Conservation (phyloP, 306 rosid genomes). For the Quercus rubra region DNA sequence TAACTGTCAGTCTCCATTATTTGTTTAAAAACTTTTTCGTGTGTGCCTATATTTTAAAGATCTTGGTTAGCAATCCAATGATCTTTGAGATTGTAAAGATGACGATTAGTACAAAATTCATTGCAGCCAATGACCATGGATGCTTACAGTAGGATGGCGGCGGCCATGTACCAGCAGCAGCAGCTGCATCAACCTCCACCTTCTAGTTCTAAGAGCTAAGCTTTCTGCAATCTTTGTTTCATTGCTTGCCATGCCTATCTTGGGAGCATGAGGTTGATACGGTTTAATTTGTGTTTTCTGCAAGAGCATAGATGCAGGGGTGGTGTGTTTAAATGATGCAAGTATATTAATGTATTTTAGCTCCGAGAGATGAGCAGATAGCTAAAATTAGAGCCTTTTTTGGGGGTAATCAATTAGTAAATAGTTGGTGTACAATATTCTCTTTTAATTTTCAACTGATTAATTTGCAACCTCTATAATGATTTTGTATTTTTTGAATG, state of each 20-base stretch:
- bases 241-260: neutral
- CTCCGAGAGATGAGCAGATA: neutral
- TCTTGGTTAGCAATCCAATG: neutral
- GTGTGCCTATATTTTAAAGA: neutral
- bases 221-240: neutral
- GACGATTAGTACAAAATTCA: neutral
- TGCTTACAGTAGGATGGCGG: conserved; percentile 68
- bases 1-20: no score
- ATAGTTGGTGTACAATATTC: neutral
- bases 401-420: neutral
- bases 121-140: conserved; percentile 83
- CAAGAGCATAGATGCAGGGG: neutral
- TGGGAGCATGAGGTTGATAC: neutral
- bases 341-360: neutral
- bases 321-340: neutral
- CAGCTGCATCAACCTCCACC: conserved; percentile 66
- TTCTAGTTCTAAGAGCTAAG: conserved; percentile 59
- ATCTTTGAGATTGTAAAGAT: neutral
- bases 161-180: conserved; percentile 80
- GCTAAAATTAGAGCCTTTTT: neutral
- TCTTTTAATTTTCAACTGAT: neutral
- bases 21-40: no score
- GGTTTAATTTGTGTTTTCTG: neutral
- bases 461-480: neutral
- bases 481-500: no score